Evolutionary conservation across 2,329 filamentous ascomycete genomes (phyloP).

Genomic region (Monosporascus sp.): DNA sequence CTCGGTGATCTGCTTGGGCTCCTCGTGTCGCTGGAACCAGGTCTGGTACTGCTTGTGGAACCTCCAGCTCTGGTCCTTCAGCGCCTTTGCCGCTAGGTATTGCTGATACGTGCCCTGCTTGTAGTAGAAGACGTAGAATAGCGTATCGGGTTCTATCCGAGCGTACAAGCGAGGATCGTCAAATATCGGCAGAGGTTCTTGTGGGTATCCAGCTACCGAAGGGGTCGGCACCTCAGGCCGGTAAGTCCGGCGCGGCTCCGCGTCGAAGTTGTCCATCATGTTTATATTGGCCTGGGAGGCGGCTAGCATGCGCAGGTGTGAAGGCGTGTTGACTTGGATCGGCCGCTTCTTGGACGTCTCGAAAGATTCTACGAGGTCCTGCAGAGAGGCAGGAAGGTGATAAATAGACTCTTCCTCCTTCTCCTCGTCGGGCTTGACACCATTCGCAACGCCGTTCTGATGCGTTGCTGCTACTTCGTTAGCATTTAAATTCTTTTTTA

Average conservation of each 20-base stretch:
- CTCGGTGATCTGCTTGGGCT: constrained; percentile 97
- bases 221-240: constrained; percentile 76
- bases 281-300: constrained; percentile 59
- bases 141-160: constrained; percentile 87
- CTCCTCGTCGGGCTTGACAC: constrained; percentile 39
- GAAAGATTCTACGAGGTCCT: constrained; percentile 87
- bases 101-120: constrained; percentile 95
- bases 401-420: constrained; percentile 69
- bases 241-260: constrained; percentile 79
- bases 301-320: constrained; percentile 68
- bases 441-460: constrained; percentile 49
- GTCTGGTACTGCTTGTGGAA: constrained; percentile 99
- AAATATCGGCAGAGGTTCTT: constrained; percentile 86
- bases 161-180: constrained; percentile 85
- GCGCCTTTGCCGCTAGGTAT: constrained; percentile 89
- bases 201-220: constrained; percentile 76
- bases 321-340: constrained; percentile 54
- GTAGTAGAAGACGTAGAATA: constrained; percentile 99
- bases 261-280: constrained; percentile 71
- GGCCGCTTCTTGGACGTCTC: constrained; percentile 73
- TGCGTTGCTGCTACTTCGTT: constrained; percentile 30
- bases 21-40: constrained; percentile 97
- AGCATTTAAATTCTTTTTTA: constrained; percentile 4
- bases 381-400: constrained; percentile 81
- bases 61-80: constrained; percentile 97